A percentile compares a stretch with the other conserved stretches of the same genome.
phyloP scores from a whole-genome alignment of 2,329 filamentous ascomycete species.

The Microcyclosporella mali region DNA sequence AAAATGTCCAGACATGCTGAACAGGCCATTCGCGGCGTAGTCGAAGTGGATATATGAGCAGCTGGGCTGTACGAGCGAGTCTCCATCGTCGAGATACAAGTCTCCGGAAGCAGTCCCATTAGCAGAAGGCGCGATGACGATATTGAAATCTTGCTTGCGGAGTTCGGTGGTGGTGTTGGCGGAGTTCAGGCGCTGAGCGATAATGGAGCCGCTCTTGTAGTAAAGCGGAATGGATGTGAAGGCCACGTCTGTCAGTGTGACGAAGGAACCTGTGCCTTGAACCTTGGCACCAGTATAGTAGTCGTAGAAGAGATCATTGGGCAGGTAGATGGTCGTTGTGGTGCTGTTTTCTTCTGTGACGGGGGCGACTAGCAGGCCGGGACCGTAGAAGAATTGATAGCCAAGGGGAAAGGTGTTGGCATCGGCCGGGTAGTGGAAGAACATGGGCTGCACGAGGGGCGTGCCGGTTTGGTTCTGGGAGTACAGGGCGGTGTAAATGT shows the following conservation, averaged over 20 bases:
- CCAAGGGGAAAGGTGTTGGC: constrained; percentile 47
- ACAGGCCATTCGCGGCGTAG: constrained; percentile 36
- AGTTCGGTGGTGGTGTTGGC: constrained; percentile 60
- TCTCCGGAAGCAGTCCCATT: constrained; percentile 59
- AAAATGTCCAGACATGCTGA: constrained; percentile 15
- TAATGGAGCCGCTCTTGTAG: constrained; percentile 58
- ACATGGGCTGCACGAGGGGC: constrained; percentile 63
- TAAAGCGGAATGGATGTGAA: constrained; percentile 59
- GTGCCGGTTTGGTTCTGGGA: constrained; percentile 55
- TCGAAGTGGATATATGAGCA: constrained; percentile 55
- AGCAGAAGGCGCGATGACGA: constrained; percentile 60
- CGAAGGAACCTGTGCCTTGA: constrained; percentile 40
- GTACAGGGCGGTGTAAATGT: constrained; percentile 68
- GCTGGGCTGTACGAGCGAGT: constrained; percentile 53
- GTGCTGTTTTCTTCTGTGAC: constrained; percentile 49
- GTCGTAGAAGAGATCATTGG: constrained; percentile 55
- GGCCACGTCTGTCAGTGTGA: constrained; percentile 42
- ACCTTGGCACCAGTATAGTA: constrained; percentile 49
- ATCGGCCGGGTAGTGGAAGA: constrained; percentile 62
- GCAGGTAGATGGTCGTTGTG: constrained; percentile 51
- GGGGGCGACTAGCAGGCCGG: constrained; percentile 51
- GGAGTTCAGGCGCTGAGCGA: constrained; percentile 52
- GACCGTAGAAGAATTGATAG: constrained; percentile 55
- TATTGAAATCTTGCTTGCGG: constrained; percentile 60
- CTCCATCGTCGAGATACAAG: constrained; percentile 74